Base-by-base conservation (phyloP, 73 alveolate species). In the Paramecium tetraurelia region DNA sequence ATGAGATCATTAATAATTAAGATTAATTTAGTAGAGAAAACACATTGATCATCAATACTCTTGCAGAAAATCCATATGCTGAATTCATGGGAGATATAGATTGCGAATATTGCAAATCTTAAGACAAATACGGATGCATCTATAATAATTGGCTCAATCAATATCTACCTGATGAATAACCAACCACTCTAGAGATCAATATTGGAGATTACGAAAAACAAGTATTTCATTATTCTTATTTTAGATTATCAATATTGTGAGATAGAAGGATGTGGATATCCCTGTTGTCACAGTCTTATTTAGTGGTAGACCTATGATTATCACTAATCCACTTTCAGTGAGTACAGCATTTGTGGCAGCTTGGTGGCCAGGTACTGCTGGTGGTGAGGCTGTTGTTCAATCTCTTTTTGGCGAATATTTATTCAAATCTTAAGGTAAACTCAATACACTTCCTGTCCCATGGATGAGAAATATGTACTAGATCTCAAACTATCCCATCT, bases 341-440 rank as follows among this genome's bases (percentile, higher is more conserved):
- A 22, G 92, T 41, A 11, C 71, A 22, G 93, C 96, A 4, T 92
- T 92, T 63, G 57, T 92, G 10, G 93, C 96, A 27, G 94, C 96
- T 43, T 92, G 93, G 93, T 70, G 89, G 59, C 96, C 96, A 63
- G 96, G 96, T n/a, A 92, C 96, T 11, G 53, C 85, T 33, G 96
- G 96, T 43, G 96, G 96, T 36, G 94, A 86, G 27, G 96, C 96
- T 29, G 68, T 92, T n/a, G 92, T 71, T 2, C 8, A 70, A 20
- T 41, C 94, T 14, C 48, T 92, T 24, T 44, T 86, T 46, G 96
- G 96, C n/a, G 96, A 92, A 31, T 92, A 92, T 68, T 59, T 71
- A 27, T 86, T 92, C 85, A 57, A 92, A 38, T 46, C 50, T 27
- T 53, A 59, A 9, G 94, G 92, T 6, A 57, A 22, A 24, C 80